phyloP scores from a whole-genome alignment of 2,329 filamentous ascomycete species.

The Didymella segeticola region DNA sequence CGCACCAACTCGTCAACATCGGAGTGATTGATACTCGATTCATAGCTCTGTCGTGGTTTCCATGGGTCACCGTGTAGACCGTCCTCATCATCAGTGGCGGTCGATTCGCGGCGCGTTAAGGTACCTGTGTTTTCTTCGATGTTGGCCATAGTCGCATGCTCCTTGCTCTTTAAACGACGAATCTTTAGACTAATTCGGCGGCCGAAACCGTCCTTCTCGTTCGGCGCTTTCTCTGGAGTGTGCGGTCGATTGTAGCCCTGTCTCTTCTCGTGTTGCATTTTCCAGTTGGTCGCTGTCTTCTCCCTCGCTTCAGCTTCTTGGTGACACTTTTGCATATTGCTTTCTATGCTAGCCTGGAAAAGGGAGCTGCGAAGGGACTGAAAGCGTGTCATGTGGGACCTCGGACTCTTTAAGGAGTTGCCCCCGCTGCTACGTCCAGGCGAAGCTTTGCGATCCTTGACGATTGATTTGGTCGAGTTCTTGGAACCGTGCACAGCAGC shows the following conservation, averaged over 20 bases:
- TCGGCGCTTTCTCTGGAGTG: constrained; percentile 29
- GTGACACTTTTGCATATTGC: constrained; percentile 29
- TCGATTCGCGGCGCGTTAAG: constrained; percentile 31
- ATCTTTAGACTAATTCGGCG: constrained; percentile 36
- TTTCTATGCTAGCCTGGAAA: constrained; percentile 41
- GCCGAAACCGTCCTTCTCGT: constrained; percentile 27
- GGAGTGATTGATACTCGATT: constrained; percentile 39
- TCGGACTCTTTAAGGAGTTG: constrained; percentile 21
- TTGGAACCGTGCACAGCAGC: constrained; percentile 17
- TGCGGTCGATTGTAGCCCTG: constrained; percentile 35
- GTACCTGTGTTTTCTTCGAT: constrained; percentile 29
- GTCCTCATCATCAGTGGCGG: constrained; percentile 31
- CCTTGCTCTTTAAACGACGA: constrained; percentile 39
- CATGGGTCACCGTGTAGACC: constrained; percentile 8
- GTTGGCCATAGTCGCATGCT: constrained; percentile 32
- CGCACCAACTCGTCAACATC: constrained; percentile 42
- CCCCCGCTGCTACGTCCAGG: constrained; percentile 12
- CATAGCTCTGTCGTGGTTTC: constrained; percentile 21
- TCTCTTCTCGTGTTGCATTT: constrained; percentile 35
- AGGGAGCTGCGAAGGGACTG: constrained; percentile 45
- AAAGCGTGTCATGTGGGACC: constrained; percentile 42
- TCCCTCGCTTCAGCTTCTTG: constrained; percentile 30
- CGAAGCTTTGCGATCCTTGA: constrained; percentile 10
- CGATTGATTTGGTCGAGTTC: constrained; percentile 16
- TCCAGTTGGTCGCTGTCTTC: constrained; percentile 33